Percentiles rank a stretch among this genome's conserved stretches.
Evolutionary conservation across 2,329 filamentous ascomycete genomes (phyloP).

Genomic region (Clarireedia hainanense): DNA sequence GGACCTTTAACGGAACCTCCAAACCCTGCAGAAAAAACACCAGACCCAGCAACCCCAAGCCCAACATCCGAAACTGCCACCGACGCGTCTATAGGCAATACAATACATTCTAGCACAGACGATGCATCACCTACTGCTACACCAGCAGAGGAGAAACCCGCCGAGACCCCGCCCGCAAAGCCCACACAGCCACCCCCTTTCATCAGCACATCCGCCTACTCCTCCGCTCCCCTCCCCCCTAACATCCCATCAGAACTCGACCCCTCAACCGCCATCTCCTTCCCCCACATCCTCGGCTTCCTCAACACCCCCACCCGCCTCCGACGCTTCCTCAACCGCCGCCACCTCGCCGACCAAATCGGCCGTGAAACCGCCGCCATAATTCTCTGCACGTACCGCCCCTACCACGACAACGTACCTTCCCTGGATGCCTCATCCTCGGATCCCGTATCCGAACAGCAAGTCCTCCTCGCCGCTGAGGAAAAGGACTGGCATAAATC

Average conservation of each 20-base stretch:
- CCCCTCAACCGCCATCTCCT: conserved; percentile 63
- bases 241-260: conserved; percentile 63
- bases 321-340: conserved; percentile 79
- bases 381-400: conserved; percentile 54
- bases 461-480: conserved; percentile 53
- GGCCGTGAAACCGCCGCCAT: conserved; percentile 82
- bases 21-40: conserved; percentile 26
- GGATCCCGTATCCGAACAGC: conserved; percentile 17
- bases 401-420: conserved; percentile 36
- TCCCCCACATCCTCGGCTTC: conserved; percentile 91
- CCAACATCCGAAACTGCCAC: conserved; percentile 3
- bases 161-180: conserved; percentile 45
- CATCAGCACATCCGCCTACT: conserved; percentile 66
- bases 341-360: conserved; percentile 77
- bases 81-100: conserved; percentile 23
- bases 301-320: conserved; percentile 80
- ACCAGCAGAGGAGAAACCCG: conserved; percentile 20
- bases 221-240: conserved; percentile 53
- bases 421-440: conserved; percentile 22
- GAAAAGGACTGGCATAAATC: conserved; percentile 78
- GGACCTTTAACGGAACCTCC: conserved; percentile 66
- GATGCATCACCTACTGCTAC: conserved; percentile 7
- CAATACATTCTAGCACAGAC: conserved; percentile 22
- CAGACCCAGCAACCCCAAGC: conserved; percentile 1
- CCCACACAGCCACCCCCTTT: conserved; percentile 63